These are phyloP conservation scores for Penicillium sp. DNA, from an alignment of 2,329 filamentous ascomycete species.

Conservation along the genomic window DNA sequence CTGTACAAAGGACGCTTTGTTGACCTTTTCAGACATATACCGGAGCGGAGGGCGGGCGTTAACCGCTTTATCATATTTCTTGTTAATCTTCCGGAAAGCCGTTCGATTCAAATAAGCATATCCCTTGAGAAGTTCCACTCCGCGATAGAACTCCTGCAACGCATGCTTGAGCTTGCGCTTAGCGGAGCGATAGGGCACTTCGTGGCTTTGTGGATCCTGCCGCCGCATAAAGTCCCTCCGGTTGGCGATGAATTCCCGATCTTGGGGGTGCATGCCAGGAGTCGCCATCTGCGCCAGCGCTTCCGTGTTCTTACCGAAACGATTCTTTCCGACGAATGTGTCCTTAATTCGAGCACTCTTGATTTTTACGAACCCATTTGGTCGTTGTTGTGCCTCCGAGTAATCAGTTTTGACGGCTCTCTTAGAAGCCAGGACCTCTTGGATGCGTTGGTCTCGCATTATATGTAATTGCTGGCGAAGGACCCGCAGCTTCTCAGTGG, in stretches of 20 bases:
- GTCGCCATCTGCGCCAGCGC: constrained; percentile 47
- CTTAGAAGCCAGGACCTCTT: constrained; percentile 62
- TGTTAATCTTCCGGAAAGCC: constrained; percentile 95
- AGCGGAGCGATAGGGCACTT: constrained; percentile 79
- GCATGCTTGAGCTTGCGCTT: constrained; percentile 91
- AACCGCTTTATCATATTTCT: constrained; percentile 94
- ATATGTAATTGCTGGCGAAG: constrained; percentile 85
- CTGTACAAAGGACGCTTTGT: constrained; percentile 84
- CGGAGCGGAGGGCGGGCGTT: constrained; percentile 72
- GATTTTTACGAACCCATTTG: constrained; percentile 25
- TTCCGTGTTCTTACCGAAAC: constrained; percentile 57
- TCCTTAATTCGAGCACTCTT: constrained; percentile 36
- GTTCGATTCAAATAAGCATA: constrained; percentile 88
- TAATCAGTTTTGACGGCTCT: constrained; percentile 23
- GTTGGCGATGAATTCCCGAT: constrained; percentile 28
- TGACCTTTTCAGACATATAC: constrained; percentile 90
- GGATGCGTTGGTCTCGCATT: constrained; percentile 79
- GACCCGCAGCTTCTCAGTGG: constrained; percentile 65
- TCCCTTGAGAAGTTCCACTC: constrained; percentile 85
- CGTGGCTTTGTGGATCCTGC: constrained; percentile 45
- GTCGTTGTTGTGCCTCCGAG: constrained; percentile 16
- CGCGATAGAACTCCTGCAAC: constrained; percentile 88
- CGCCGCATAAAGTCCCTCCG: constrained; percentile 52
- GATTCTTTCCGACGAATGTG: constrained; percentile 46
- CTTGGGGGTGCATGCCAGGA: constrained; percentile 35